Base-by-base conservation (phyloP, 805 yeast genomes). In the Schwanniomyces vanrijiae region DNA sequence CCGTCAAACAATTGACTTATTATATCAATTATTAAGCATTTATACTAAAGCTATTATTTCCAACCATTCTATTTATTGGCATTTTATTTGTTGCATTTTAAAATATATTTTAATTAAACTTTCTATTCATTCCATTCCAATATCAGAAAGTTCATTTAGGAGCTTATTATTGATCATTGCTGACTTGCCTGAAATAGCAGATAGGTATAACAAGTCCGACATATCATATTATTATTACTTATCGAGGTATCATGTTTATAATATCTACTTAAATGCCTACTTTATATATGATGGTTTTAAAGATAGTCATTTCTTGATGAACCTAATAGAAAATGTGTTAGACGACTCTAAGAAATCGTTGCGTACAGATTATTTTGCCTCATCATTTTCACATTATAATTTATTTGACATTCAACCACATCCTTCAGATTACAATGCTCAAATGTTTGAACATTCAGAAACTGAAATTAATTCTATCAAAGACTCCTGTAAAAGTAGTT, bases 261-360 rank as follows among this genome's bases (percentile, higher is more conserved):
- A 40, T 10, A 58, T 70, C 3, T 48, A 66, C 13, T 31, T 40
- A 10, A 45, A 59, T 28, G 46, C 65, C 6, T 54, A 41, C 26
- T 42, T 52, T 4, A 22, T 62, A 2, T 70, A 58, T 51, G 70
- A 68, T 22, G 77, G 77, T 1, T 73, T 60, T 47, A 62, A 58
- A 37, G 77, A 73, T 26, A 52, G 45, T 31, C 40, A 22, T 6
- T 52, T 46, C 7, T 21, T 64, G 13, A 37, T 39, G 19, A 13
- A 25, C 5, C 31, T 42, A 20, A 40, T 43, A 4, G 40, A 45
- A 18, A 34, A 40, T 24, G 20, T 38, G 13, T 21, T 20, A 16
- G 40, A 40, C 4, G 11, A 31, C 11, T 8, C 31, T 19, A 31
- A 38, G 6, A 16, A 24, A 9, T 8, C 20, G 3, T 18, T 13